Evolutionary conservation across 2,329 filamentous ascomycete species (phyloP).

Genomic region (Ophiocordyceps camponoti-floridani): DNA sequence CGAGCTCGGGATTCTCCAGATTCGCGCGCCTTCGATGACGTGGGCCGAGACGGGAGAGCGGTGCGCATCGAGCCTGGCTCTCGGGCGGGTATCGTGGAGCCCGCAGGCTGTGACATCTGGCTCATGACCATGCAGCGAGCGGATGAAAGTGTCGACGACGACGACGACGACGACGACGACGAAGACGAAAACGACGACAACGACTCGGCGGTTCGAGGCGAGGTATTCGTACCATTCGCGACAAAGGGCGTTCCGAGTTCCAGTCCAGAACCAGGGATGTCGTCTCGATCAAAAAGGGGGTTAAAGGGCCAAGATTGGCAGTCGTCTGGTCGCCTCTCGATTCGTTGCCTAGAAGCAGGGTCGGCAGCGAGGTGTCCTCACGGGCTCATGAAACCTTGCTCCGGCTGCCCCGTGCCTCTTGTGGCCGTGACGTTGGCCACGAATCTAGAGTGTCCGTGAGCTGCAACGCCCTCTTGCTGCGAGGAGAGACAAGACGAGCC

Average conservation of each 20-base stretch:
- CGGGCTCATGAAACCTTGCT: background rate
- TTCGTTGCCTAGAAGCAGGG: too few relatives aligned
- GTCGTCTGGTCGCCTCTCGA: too few relatives aligned
- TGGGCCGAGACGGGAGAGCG: constrained; percentile 19
- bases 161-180: too few relatives aligned
- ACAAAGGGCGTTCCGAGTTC: background rate
- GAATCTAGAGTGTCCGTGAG: background rate
- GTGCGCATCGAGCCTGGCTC: constrained; percentile 15
- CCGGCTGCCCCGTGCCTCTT: background rate
- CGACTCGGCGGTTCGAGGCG: background rate
- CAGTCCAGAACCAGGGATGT: background rate
- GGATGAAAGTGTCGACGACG: too few relatives aligned
- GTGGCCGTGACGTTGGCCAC: background rate
- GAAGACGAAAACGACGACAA: background rate
- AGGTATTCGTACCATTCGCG: background rate
- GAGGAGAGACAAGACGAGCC: background rate
- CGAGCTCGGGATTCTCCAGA: background rate
- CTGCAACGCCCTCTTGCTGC: background rate
- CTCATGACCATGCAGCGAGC: constrained; percentile 11
- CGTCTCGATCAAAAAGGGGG: background rate
- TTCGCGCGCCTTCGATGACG: constrained; percentile 14
- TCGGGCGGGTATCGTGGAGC: constrained; percentile 10
- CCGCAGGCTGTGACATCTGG: constrained; percentile 10
- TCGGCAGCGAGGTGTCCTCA: background rate
- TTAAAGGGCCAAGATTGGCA: background rate